Evolutionary conservation across 768 basidiomycete genomes (phyloP).

Genomic region (Naganishia vishniacii): DNA sequence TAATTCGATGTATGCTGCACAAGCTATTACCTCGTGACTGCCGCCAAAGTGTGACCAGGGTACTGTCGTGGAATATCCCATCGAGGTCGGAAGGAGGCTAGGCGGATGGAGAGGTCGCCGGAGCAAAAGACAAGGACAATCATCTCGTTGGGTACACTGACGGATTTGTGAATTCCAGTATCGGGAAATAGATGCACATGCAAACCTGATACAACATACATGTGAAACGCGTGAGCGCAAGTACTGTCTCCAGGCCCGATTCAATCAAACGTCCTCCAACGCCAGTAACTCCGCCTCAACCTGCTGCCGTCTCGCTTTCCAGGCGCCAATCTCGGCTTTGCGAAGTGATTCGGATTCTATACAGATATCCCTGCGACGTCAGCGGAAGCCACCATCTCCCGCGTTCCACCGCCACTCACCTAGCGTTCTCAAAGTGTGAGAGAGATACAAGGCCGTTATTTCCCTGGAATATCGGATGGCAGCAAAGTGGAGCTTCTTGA

Average conservation of each 20-base stretch:
- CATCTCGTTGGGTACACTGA: too few relatives aligned
- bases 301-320: constrained; percentile 20
- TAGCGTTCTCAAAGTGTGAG: constrained; percentile 20
- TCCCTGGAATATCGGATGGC: constrained; percentile 22
- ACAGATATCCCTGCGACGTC: too few relatives aligned
- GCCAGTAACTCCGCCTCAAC: constrained; percentile 14
- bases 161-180: too few relatives aligned
- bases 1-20: too few relatives aligned
- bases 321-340: constrained; percentile 20
- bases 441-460: constrained; percentile 24
- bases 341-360: constrained; percentile 12
- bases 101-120: too few relatives aligned
- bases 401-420: too few relatives aligned
- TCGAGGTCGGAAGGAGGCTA: too few relatives aligned
- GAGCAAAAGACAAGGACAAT: too few relatives aligned
- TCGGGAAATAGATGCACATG: background rate
- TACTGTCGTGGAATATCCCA: too few relatives aligned
- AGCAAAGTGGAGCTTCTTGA: constrained; percentile 24
- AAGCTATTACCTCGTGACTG: constrained; percentile 16
- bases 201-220: too few relatives aligned
- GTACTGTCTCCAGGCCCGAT: background rate
- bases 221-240: too few relatives aligned
- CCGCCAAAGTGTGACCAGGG: background rate
- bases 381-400: too few relatives aligned
- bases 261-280: constrained; percentile 8